These are phyloP conservation scores for Didymella lethalis DNA, from an alignment of 2,329 filamentous ascomycete genomes.

Conservation along the genomic window DNA sequence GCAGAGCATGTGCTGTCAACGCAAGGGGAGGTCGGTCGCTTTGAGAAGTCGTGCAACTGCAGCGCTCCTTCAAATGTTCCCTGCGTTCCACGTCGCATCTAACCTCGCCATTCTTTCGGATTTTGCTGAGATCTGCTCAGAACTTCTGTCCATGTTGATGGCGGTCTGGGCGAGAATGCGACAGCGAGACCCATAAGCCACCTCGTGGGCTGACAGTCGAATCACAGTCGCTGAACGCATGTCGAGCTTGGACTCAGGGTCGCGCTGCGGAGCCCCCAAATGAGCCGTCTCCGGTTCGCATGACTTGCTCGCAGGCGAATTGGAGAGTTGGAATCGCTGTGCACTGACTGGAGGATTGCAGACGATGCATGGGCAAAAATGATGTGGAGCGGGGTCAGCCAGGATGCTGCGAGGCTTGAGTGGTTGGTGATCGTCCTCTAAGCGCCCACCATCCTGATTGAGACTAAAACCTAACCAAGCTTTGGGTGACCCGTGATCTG, in stretches of 20 bases:
- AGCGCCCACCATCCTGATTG: slow-evolving; percentile 28
- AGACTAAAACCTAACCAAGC: slow-evolving; percentile 29
- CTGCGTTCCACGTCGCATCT: slow-evolving; percentile 8
- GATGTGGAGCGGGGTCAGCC: slow-evolving; percentile 37
- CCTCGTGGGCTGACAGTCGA: slow-evolving; percentile 36
- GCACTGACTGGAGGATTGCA: slow-evolving; percentile 34
- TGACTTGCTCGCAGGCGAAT: slow-evolving; percentile 45
- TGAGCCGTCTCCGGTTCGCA: slow-evolving; percentile 46
- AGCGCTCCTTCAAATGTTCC: slow-evolving; percentile 5
- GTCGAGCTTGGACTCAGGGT: slow-evolving; percentile 24
- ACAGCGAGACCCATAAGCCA: slow-evolving; percentile 32
- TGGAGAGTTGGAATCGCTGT: slow-evolving; percentile 27
- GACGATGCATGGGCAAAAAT: slow-evolving; percentile 39
- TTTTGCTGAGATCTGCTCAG: slow-evolving; percentile 16
- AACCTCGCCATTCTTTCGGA: slow-evolving; percentile 7
- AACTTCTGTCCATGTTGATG: slow-evolving; percentile 10
- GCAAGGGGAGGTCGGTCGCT: slow-evolving; percentile 11
- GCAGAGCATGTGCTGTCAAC: slow-evolving; percentile 16
- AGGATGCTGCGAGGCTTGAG: slow-evolving; percentile 26
- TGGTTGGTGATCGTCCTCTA: slow-evolving; percentile 28
- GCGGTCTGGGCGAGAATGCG: slow-evolving; percentile 23
- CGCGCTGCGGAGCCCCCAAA: slow-evolving; percentile 25
- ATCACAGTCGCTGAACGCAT: slow-evolving; percentile 32
- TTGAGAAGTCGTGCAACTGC: slow-evolving; percentile 6
- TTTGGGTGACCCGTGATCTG: slow-evolving; percentile 22